phyloP scores from a whole-genome alignment of 176 grass and related monocot genomes.

The Triticum urartu region DNA sequence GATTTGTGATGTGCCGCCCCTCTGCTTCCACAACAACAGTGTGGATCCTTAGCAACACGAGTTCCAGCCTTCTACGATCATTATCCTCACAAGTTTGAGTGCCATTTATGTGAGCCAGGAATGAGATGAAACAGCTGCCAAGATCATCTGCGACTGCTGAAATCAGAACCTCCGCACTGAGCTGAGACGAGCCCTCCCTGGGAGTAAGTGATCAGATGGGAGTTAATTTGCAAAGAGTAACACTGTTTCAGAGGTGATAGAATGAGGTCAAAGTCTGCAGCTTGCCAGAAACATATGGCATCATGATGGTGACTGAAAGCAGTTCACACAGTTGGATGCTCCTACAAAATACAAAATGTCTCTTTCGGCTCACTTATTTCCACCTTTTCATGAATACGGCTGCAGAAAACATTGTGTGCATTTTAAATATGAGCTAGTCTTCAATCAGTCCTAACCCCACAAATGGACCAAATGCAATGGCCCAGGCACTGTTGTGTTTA shows the following conservation, averaged over 20 bases:
- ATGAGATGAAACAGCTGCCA: conserved; percentile 26
- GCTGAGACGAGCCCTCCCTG: background rate
- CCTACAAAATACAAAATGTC: background rate
- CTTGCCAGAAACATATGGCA: background rate
- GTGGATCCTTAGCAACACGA: conserved; percentile 12
- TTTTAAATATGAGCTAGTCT: background rate
- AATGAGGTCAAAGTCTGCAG: background rate
- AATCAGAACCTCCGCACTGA: background rate
- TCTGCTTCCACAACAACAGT: conserved; percentile 30
- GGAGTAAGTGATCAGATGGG: background rate
- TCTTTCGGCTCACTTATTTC: background rate
- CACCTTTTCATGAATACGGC: background rate
- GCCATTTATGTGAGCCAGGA: background rate
- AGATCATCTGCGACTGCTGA: conserved; percentile 13
- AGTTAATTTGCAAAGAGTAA: background rate
- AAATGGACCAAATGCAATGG: conserved; percentile 9
- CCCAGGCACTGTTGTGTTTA: background rate
- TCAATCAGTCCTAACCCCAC: background rate
- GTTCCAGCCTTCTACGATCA: conserved; percentile 12
- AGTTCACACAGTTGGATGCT: background rate
- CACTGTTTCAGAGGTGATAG: background rate
- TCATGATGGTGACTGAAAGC: background rate
- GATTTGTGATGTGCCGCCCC: background rate
- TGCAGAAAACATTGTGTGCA: background rate
- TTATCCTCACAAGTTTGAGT: background rate